Conservation (phyloP, 176 grass and related monocot species). For the Avena sativa region DNA sequence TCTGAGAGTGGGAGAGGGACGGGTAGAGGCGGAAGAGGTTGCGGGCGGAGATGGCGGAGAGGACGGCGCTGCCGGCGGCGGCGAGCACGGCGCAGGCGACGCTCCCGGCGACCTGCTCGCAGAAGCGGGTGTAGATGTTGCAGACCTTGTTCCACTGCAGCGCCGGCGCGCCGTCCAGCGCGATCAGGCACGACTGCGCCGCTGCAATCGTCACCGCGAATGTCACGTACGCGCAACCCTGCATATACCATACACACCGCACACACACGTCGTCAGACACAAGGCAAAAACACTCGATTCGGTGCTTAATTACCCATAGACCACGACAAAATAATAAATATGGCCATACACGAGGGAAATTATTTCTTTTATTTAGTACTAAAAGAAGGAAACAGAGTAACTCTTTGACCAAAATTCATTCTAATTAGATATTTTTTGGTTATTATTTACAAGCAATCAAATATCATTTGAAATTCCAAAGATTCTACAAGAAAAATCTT, state of each 20-base stretch:
- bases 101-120: slow-evolving; percentile 75
- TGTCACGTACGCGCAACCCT: slow-evolving; percentile 57
- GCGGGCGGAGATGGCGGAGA: slow-evolving; percentile 73
- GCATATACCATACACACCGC: neutral
- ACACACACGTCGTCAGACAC: neutral
- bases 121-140: slow-evolving; percentile 96
- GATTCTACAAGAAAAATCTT: too few species aligned
- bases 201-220: slow-evolving; percentile 75
- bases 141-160: slow-evolving; percentile 92
- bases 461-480: too few species aligned
- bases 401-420: too few species aligned
- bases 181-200: slow-evolving; percentile 63
- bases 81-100: slow-evolving; percentile 57
- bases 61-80: slow-evolving; percentile 47
- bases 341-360: too few species aligned
- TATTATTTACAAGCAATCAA: too few species aligned
- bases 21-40: slow-evolving; percentile 76
- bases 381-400: too few species aligned
- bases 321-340: too few species aligned
- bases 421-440: too few species aligned
- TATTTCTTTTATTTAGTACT: too few species aligned
- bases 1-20: neutral
- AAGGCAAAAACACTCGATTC: neutral
- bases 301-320: too few species aligned
- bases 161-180: slow-evolving; percentile 49